These are phyloP conservation scores for Sedum album DNA, from an alignment of 164 flowering plant genomes.

Conservation along the genomic window DNA sequence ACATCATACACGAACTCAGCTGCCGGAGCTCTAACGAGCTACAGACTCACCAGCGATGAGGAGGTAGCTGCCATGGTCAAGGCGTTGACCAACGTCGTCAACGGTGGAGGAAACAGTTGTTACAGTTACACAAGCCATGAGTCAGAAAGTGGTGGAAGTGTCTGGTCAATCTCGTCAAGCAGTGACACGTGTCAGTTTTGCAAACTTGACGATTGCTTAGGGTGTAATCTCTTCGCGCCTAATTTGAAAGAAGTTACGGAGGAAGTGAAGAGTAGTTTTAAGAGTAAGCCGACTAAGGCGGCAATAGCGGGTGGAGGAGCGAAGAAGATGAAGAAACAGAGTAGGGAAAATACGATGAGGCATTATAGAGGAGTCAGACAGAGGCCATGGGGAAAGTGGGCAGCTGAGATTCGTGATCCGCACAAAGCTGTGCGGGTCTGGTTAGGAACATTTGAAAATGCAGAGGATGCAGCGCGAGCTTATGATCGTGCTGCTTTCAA, in stretches of 20 bases:
- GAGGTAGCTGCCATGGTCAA: conserved; percentile 40
- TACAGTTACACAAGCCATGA: background rate
- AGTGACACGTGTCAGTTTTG: too few species aligned
- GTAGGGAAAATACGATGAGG: too few species aligned
- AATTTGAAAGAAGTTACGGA: background rate
- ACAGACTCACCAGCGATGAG: conserved; percentile 26
- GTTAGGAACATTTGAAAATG: conserved; percentile 44
- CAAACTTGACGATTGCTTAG: conserved; percentile 33
- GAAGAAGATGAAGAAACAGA: background rate
- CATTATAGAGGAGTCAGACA: too few species aligned
- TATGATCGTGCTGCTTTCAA: conserved; percentile 44
- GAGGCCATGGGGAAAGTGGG: too few species aligned
- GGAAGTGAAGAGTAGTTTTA: background rate
- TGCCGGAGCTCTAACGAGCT: conserved; percentile 3
- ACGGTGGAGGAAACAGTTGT: conserved; percentile 16
- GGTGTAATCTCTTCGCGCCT: conserved; percentile 35
- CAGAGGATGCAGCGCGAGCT: conserved; percentile 45
- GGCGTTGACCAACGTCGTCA: conserved; percentile 31
- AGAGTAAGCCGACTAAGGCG: background rate
- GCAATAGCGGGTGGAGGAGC: background rate
- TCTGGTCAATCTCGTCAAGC: too few species aligned
- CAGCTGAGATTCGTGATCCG: conserved; percentile 42
- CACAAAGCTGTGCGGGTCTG: conserved; percentile 33
- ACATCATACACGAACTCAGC: background rate
- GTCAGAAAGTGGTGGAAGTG: conserved; percentile 1